A percentile compares a stretch with the other conserved stretches of the same genome.
Evolutionary conservation across 2,329 filamentous ascomycete species (phyloP).

Genomic region (Cercospora sp.): DNA sequence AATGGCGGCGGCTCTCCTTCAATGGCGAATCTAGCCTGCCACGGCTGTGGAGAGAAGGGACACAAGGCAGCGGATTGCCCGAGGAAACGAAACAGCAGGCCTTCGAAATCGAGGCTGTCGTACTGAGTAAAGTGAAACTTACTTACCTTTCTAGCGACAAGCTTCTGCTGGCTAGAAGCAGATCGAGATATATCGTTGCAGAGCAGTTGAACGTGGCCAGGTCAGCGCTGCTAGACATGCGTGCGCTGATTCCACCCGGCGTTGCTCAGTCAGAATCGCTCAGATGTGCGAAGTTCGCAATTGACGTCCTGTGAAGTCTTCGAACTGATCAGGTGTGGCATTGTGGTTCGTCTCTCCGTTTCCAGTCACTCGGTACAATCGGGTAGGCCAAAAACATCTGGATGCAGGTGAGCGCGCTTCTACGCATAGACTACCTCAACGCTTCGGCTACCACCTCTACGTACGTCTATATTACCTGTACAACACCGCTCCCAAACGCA

Average conservation of each 20-base stretch:
- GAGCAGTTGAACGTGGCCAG: not conserved
- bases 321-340: not conserved
- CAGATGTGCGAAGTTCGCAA: not conserved
- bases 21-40: constrained; percentile 52
- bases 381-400: not conserved
- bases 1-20: constrained; percentile 33
- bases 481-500: not conserved
- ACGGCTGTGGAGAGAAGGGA: constrained; percentile 61
- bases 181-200: not conserved
- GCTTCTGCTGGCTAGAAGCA: not conserved
- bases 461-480: not conserved
- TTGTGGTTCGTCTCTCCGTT: not conserved
- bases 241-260: not conserved
- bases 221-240: not conserved
- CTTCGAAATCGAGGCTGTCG: constrained; percentile 17
- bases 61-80: constrained; percentile 63
- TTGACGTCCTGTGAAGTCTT: not conserved
- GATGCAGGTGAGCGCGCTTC: not conserved
- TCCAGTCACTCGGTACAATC: not conserved
- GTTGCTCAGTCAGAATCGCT: not conserved
- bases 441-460: not conserved
- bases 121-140: constrained; percentile 10
- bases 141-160: not conserved
- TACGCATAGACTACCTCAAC: not conserved
- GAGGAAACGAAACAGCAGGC: constrained; percentile 24